These are phyloP conservation scores for Trematosphaeria pertusa DNA, from an alignment of 2,329 filamentous ascomycete species.

Conservation along the genomic window DNA sequence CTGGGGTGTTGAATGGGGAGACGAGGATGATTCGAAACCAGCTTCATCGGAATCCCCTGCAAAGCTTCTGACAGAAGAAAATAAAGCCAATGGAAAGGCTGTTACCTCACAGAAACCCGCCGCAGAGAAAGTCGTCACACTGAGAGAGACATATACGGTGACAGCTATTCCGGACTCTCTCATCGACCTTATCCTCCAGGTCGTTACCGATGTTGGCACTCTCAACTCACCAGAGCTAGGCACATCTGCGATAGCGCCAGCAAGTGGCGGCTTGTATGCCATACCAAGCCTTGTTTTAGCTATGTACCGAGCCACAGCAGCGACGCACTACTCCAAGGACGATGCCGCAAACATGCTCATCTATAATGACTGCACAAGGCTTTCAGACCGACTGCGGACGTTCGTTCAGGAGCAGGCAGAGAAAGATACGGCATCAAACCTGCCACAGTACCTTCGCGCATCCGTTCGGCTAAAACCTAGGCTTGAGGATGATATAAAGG, in stretches of 20 bases:
- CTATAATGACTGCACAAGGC: conserved; percentile 68
- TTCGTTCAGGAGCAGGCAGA: conserved; percentile 55
- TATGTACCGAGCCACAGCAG: conserved; percentile 80
- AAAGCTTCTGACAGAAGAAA: no score
- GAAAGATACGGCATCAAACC: conserved; percentile 36
- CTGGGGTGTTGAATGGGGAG: conserved; percentile 78
- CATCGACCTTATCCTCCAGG: conserved; percentile 67
- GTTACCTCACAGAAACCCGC: conserved; percentile 27
- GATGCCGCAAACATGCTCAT: conserved; percentile 67
- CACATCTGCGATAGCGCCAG: conserved; percentile 66
- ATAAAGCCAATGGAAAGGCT: conserved; percentile 41
- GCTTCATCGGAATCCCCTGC: conserved; percentile 14
- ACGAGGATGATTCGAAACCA: conserved; percentile 57
- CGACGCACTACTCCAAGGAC: conserved; percentile 72
- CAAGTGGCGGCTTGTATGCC: conserved; percentile 72
- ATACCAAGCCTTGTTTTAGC: conserved; percentile 76
- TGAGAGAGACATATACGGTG: conserved; percentile 86
- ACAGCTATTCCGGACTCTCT: conserved; percentile 86
- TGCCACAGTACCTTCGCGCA: conserved; percentile 39
- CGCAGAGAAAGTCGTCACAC: conserved; percentile 69
- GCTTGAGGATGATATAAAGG: conserved; percentile 61
- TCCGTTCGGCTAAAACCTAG: conserved; percentile 53
- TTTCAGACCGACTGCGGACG: conserved; percentile 61
- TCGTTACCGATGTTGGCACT: conserved; percentile 55
- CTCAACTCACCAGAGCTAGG: conserved; percentile 60